Percentiles rank a stretch among this genome's conserved stretches.
Conservation (phyloP, 1,284 basidiomycete genomes). For the Rhodotorula sp. region DNA sequence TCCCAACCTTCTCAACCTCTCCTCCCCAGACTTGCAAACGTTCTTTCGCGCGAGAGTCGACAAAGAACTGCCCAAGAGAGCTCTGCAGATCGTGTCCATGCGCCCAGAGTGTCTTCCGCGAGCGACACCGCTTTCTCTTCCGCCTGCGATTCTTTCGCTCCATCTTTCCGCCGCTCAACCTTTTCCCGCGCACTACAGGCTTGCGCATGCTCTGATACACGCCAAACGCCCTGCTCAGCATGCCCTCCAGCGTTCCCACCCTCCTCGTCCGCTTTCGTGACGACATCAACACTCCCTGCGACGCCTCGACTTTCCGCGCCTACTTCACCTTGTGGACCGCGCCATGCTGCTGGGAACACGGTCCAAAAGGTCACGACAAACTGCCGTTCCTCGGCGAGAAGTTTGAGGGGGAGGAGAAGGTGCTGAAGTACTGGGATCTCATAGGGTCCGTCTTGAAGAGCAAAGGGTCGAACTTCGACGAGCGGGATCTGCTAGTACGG, state of each 20-base stretch:
- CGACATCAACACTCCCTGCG: not conserved
- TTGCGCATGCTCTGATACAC: no score
- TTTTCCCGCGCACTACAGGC: no score
- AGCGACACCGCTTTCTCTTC: no score
- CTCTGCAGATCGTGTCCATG: no score
- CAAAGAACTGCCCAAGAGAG: no score
- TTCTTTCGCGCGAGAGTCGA: no score
- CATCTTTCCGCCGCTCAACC: no score
- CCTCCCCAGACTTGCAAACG: not conserved
- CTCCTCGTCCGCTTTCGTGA: slow-evolving; percentile 2
- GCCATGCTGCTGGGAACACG: slow-evolving; percentile 18
- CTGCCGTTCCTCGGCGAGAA: slow-evolving; percentile 13
- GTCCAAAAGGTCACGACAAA: not conserved
- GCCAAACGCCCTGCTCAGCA: no score
- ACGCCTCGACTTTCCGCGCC: not conserved
- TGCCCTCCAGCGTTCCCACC: not conserved
- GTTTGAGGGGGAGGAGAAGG: not conserved
- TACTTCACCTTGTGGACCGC: not conserved
- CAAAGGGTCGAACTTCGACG: not conserved
- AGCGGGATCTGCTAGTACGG: not conserved
- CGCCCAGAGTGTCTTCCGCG: no score
- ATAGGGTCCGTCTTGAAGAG: slow-evolving; percentile 4
- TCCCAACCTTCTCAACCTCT: not conserved
- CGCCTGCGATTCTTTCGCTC: no score
- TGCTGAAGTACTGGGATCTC: not conserved